Evolutionary conservation across 805 yeast genomes (phyloP), one percentile per base, ranked within the genome.

Genomic region (Metschnikowia corniflorae): DNA sequence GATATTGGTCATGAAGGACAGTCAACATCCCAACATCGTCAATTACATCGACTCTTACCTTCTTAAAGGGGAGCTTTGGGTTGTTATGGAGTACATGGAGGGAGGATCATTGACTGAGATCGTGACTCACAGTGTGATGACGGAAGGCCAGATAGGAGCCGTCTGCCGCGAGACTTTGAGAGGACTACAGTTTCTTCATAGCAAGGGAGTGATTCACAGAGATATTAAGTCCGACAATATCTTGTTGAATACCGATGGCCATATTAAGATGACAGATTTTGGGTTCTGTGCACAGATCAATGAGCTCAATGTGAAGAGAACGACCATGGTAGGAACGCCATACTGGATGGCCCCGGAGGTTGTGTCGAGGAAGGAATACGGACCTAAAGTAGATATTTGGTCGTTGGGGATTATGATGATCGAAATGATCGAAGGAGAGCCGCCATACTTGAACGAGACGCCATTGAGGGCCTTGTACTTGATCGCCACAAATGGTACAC

Each of bases 301-400:
- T 24, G 94, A 83, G 47, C 75, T 77, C 37, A 83, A 85, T 47
- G 69, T 84, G 37, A 89, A 91, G 60, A 79, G 99, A 58, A 88
- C 96, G 3, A 93, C 99, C 4, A 87, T 93, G 95, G 98, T 93
- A 13, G 99, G 99, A 12, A 93, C 99, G 0, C 98, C 99, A 10
- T 93, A 93, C 60, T 93, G 99, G 99, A 93, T 93, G 99, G 99
- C 99, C 0, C 99, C 99, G 1, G 99, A 93, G 60, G 96, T 93
- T 36, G 96, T 93, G 18, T 79, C 89, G 14, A 78, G 94, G 50
- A 89, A 88, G 59, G 96, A 89, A 55, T 93, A 93, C 57, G 98
- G 95, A 23, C 93, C 95, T 31, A 89, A 93, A 58, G 96, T 93
- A 29, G 99, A 93, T 63, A 82, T 93, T 33, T 93, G 99, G 99